Conservation (phyloP, 495 filamentous ascomycete species). For the Hypoxylon intermedium region DNA sequence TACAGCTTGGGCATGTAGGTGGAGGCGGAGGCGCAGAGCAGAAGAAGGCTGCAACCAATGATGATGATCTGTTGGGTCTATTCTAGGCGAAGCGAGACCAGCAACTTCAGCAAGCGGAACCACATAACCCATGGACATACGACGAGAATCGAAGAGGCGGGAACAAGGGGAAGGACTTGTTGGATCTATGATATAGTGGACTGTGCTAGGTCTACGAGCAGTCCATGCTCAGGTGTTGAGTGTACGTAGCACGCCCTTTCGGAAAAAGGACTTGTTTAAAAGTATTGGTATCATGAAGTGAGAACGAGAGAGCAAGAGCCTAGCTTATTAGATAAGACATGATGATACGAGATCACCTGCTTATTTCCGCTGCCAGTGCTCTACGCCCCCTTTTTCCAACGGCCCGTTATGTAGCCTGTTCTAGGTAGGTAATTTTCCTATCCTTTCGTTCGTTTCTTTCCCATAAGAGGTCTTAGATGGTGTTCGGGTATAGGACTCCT, state of each 20-base stretch:
- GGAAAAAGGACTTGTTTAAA: not conserved
- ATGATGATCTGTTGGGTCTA: slow-evolving; percentile 90
- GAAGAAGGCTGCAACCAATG: slow-evolving; percentile 73
- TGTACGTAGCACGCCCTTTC: too few species aligned
- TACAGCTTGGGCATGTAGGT: slow-evolving; percentile 54
- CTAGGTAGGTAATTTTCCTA: too few species aligned
- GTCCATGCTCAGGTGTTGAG: too few species aligned
- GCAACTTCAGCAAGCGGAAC: not conserved
- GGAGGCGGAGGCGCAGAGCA: slow-evolving; percentile 38
- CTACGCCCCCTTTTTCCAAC: not conserved
- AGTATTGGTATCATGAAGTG: slow-evolving; percentile 12
- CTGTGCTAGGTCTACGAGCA: not conserved
- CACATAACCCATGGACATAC: slow-evolving; percentile 5
- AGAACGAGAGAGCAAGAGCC: slow-evolving; percentile 1
- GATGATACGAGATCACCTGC: slow-evolving; percentile 6
- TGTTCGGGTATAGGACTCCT: too few species aligned
- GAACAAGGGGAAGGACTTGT: slow-evolving; percentile 4
- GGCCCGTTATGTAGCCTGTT: too few species aligned
- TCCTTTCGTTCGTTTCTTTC: too few species aligned
- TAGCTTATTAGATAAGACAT: slow-evolving; percentile 4
- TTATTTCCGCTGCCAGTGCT: not conserved
- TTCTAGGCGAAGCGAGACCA: slow-evolving; percentile 61
- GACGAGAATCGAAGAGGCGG: not conserved
- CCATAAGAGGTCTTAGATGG: too few species aligned
- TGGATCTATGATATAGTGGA: slow-evolving; percentile 23